Percentiles rank a stretch among this genome's conserved stretches.
These are phyloP conservation scores for Aspergillus felis DNA, from an alignment of 2,329 filamentous ascomycete genomes.

Conservation along the genomic window DNA sequence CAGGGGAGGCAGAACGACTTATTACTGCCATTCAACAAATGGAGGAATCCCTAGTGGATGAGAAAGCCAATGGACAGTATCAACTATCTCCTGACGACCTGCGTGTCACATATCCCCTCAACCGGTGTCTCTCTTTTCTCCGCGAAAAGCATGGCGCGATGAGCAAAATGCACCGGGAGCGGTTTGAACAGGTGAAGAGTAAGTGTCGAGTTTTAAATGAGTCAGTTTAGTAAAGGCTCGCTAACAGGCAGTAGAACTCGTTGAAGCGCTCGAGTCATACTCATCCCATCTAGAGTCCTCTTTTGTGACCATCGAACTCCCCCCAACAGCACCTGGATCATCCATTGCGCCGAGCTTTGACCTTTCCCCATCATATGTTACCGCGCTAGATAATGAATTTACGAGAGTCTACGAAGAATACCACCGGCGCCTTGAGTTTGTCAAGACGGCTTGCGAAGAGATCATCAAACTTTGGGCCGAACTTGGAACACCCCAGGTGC, in stretches of 20 bases:
- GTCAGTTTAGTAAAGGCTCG: neutral
- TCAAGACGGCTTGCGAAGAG: slow-evolving; percentile 71
- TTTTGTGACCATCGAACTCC: slow-evolving; percentile 80
- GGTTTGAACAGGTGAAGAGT: slow-evolving; percentile 96
- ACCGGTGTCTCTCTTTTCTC: slow-evolving; percentile 70
- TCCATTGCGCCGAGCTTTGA: slow-evolving; percentile 81
- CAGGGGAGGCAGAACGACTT: slow-evolving; percentile 82
- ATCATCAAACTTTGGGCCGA: slow-evolving; percentile 96
- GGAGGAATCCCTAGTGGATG: slow-evolving; percentile 82
- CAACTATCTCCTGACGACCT: slow-evolving; percentile 64
- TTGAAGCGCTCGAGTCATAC: slow-evolving; percentile 89
- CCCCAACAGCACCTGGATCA: slow-evolving; percentile 73
- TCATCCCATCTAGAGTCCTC: slow-evolving; percentile 89
- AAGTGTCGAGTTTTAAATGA: slow-evolving; percentile 31
- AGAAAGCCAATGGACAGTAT: slow-evolving; percentile 61
- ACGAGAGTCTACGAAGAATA: slow-evolving; percentile 96
- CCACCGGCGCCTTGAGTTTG: slow-evolving; percentile 70
- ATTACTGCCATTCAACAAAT: slow-evolving; percentile 88
- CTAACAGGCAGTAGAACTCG: slow-evolving; percentile 65
- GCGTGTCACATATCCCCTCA: slow-evolving; percentile 77
- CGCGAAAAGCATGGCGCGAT: slow-evolving; percentile 84
- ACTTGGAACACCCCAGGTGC: slow-evolving; percentile 86
- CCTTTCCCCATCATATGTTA: slow-evolving; percentile 84
- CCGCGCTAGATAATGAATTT: slow-evolving; percentile 84
- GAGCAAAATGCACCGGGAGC: slow-evolving; percentile 78